Base-by-base conservation (phyloP, 1,139 yeast genomes). In the Nadsonia commutata region DNA sequence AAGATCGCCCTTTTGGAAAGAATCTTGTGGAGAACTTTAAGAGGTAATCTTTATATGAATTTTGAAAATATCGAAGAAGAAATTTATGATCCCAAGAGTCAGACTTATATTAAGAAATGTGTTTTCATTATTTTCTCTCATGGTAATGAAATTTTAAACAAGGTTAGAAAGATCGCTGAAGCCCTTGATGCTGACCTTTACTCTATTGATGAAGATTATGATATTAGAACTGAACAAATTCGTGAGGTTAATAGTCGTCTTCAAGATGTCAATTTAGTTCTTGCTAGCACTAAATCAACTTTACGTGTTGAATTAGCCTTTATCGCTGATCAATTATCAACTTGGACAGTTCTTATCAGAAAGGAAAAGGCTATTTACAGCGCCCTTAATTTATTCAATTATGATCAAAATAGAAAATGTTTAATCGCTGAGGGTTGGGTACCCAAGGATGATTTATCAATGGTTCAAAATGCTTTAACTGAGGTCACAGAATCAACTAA, bases 361-460 rank as follows among this genome's bases (percentile, higher is more conserved):
- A 71, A 82, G 54, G 98, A 90, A 55, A 77, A 78, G 56, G 68
- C 78, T 37, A 80, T 86, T 22, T 86, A 76, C 60, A 74, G 80
- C 50, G 73, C 82, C 0, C 68, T 90, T 58, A 88, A 90, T 64
- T 70, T 76, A 54, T 88, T 88, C 63, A 86, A 81, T 54, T 84
- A 80, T 60, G 96, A 88, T 59, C 76, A 78, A 44, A 77, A 86
- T 37, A 74, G 97, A 64, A 76, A 93, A 56, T 80, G 94, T 50
- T 68, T 90, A 44, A 86, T 90, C 45, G 97, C 95, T n/a, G 98
- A 90, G 66, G 98, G 97, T 37, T 90, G 98, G 98, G 72, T 85
- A 39, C 94, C 95, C 41, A 62, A 66, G 21, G 71, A 70, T 51
- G 80, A 76, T 46, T 57, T 79, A 38, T 59, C 66, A 8, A 47